A percentile compares a stretch with the other conserved stretches of the same genome.
These are phyloP conservation scores for Triticum dicoccoides DNA, from an alignment of 176 grass and related monocot genomes.

Conservation along the genomic window DNA sequence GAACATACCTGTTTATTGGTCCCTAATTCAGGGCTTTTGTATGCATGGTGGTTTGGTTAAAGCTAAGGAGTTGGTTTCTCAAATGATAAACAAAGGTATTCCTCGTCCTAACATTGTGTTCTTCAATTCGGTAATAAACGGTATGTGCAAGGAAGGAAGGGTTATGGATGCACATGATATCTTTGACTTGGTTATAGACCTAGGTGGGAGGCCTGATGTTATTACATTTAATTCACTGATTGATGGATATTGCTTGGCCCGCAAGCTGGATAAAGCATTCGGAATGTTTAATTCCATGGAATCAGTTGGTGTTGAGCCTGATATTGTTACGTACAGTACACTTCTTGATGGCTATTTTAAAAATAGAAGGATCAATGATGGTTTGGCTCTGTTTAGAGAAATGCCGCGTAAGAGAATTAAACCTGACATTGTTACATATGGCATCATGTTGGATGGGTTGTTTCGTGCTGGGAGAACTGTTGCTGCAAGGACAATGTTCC, in stretches of 20 bases:
- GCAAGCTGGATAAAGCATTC: background rate
- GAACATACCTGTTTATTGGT: fast-evolving
- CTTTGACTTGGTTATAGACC: background rate
- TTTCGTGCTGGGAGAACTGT: background rate
- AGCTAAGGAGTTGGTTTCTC: background rate
- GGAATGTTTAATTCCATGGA: background rate
- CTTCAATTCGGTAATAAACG: background rate
- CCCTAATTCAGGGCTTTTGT: background rate
- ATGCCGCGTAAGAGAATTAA: background rate
- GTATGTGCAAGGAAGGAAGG: background rate
- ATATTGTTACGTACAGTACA: background rate
- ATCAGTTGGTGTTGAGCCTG: background rate
- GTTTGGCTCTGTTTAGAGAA: background rate
- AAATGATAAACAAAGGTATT: background rate
- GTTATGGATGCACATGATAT: background rate
- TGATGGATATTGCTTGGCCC: background rate
- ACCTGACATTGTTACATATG: background rate
- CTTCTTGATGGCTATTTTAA: background rate
- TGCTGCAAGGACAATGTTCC: background rate
- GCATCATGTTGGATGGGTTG: background rate
- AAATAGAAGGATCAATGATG: background rate
- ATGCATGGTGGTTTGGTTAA: background rate
- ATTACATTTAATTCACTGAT: background rate
- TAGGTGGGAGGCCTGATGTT: background rate
- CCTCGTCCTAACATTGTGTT: background rate